Evolutionary conservation across 805 yeast genomes (phyloP), one percentile per base, ranked within the genome.

Genomic region (Candida oleophila): DNA sequence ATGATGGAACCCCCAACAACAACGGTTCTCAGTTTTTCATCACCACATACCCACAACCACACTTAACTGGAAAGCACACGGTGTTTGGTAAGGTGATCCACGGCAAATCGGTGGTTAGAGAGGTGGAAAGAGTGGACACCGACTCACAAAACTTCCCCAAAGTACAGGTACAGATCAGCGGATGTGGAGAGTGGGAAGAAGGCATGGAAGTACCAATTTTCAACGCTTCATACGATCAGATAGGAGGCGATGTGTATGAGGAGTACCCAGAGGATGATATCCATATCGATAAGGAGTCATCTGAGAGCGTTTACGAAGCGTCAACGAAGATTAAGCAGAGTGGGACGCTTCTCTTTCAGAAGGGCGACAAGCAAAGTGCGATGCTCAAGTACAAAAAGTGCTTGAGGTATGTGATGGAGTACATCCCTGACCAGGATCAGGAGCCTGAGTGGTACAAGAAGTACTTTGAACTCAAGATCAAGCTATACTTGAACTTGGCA

Each of bases 221-320:
- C 54, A 82, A 82, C 54, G 87, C 90, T 0, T 77, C 85, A 41
- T 80, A 80, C 54, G 79, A 78, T 49, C 57, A 66, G 0, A 69
- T 82, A 5, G 89, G 85, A 1, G 89, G 88, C 5, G 95, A 87
- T 55, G 60, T 78, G 0, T 87, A 75, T 55, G 94, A 87, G 63
- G 94, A 87, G 61, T 80, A 73, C 54, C 95, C 94, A 0, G 90
- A 82, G 49, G 95, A 87, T 61, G 89, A 86, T 54, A 54, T 41
- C 18, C 62, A 74, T 47, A 79, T 84, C 42, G 82, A 78, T 47
- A 77, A 77, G 39, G 83, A 85, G 16, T 79, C 83, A 43, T 71
- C 82, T 5, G 73, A 69, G 43, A 68, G 71, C 19, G 82, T 85
- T 0, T 79, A 59, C 47, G 65, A 66, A 8, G 88, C 84, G 0